Base-by-base conservation (phyloP, 2,329 filamentous ascomycete genomes). In the Rhinocladiella similis region DNA sequence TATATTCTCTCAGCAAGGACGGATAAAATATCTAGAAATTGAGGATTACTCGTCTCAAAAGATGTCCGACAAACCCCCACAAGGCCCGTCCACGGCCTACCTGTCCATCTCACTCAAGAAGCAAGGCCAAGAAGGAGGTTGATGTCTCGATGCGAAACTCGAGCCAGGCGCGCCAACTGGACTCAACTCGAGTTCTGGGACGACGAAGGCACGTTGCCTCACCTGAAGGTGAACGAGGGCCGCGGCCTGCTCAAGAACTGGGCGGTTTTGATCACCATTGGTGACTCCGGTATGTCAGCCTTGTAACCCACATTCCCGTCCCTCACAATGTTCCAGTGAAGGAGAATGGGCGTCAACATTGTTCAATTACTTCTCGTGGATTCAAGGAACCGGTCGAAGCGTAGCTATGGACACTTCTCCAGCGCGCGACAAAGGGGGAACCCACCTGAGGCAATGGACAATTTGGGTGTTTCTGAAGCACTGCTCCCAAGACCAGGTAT, bases 291-390 rank as follows among this genome's bases (percentile, higher is more conserved):
- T 46, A 45, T 12, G 3, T 25, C 12, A 3, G 14, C 7, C n/a
- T n/a, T n/a, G n/a, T n/a, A n/a, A n/a, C n/a, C n/a, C n/a, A n/a
- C n/a, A n/a, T n/a, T n/a, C n/a, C n/a, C n/a, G n/a, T n/a, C n/a
- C n/a, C n/a, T n/a, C n/a, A n/a, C n/a, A n/a, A n/a, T n/a, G n/a
- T n/a, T n/a, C n/a, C n/a, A n/a, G 80, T 7, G 82, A 85, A 65
- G 82, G 83, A 1, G 80, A n/a, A n/a, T 82, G 13, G 77, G 84
- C 60, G 72, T 83, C 45, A 79, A 74, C 20, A 83, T 84, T 56
- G 76, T 79, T 14, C 63, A 65, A 75, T 2, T 74, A 82, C 47
- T 73, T 81, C 20, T 70, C 71, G 50, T 75, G 82, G 1, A 82
- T 82, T 29, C 75, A 83, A 64, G 73, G 85, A 1, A 75, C 80